phyloP scores from a whole-genome alignment of 768 basidiomycete genomes.

The Mycena epipterygia region DNA sequence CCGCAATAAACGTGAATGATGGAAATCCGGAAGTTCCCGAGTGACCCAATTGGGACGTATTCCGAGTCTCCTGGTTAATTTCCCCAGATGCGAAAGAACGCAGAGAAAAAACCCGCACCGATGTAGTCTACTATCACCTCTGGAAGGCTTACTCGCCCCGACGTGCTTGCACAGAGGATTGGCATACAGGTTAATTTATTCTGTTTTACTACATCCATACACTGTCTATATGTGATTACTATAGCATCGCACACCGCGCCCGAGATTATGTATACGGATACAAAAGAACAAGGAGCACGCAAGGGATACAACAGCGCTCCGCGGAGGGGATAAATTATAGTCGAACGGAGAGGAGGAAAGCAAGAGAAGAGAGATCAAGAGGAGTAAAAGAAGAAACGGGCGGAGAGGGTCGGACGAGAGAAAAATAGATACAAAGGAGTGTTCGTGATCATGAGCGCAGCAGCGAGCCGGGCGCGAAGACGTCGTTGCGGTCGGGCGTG shows the following conservation, averaged over 20 bases:
- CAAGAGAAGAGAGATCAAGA: slow-evolving; percentile 27
- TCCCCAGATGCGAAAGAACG: too few relatives aligned
- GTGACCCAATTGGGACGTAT: too few relatives aligned
- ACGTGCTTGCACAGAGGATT: too few relatives aligned
- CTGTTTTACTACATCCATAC: slow-evolving; percentile 6
- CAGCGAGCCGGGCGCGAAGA: slow-evolving; percentile 85
- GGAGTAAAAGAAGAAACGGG: neutral
- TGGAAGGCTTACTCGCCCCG: too few relatives aligned
- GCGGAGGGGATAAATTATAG: slow-evolving; percentile 2
- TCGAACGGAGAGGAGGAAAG: slow-evolving; percentile 7
- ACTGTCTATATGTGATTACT: slow-evolving; percentile 18
- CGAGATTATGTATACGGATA: slow-evolving; percentile 21
- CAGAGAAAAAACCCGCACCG: too few relatives aligned
- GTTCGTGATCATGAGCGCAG: slow-evolving; percentile 67
- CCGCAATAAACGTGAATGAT: too few relatives aligned
- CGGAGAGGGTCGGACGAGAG: neutral
- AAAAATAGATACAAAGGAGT: slow-evolving; percentile 23
- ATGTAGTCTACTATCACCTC: too few relatives aligned
- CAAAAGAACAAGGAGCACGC: slow-evolving; percentile 13
- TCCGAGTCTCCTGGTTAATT: too few relatives aligned
- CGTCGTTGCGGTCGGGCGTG: slow-evolving; percentile 50
- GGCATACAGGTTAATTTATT: slow-evolving; percentile 15
- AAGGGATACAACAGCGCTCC: slow-evolving; percentile 25
- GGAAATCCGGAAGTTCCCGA: too few relatives aligned
- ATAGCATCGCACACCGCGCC: neutral